Base-by-base conservation (phyloP, 2,329 filamentous ascomycete species). In the Fonsecaea nubica region DNA sequence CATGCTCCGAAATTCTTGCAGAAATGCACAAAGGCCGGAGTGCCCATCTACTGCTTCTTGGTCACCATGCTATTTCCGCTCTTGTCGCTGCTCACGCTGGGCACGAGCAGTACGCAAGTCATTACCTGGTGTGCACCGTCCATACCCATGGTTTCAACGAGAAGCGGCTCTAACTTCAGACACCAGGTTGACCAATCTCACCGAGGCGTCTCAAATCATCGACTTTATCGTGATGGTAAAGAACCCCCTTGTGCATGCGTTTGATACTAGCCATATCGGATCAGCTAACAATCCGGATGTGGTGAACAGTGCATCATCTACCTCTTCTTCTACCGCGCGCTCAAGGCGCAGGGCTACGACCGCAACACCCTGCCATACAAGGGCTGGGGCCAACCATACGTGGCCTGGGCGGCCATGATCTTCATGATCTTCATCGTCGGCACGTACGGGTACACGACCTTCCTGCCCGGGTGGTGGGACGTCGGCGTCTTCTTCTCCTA, bases 401-500 rank as follows among this genome's bases (percentile, higher is more conserved):
- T 83, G 63, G 85, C 82, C 13, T 71, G 64, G 32, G 62, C 69
- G 42, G 65, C 21, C 30, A n/a, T 63, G 13, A 54, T 64, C 9
- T 55, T 58, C 35, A 61, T 85, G 59, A 21, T 58, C 15, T 21
- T 59, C 40, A 58, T 71, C 52, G 91, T 91, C 21, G 81, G 83
- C 9, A 76, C 75, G 58, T 73, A 75, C 66, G 77, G 76, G 1
- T 78, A 89, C 1, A 80, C 92, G 21, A 84, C 86, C 70, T 84
- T 90, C 7, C 82, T 86, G 21, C 83, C 82, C 13, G 30, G 30
- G 12, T 55, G 53, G 35, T 89, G 90, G 0, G 85, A 87, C 69
- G 89, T 90, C 74, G 87, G 85, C 75, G 81, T 87, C 52, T 89
- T 89, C 0, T 93, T 91, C 76, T 77, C 92, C 60, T 85, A 85